Base-by-base conservation (phyloP, 176 grass and related monocot species). In the Juncus effusus region DNA sequence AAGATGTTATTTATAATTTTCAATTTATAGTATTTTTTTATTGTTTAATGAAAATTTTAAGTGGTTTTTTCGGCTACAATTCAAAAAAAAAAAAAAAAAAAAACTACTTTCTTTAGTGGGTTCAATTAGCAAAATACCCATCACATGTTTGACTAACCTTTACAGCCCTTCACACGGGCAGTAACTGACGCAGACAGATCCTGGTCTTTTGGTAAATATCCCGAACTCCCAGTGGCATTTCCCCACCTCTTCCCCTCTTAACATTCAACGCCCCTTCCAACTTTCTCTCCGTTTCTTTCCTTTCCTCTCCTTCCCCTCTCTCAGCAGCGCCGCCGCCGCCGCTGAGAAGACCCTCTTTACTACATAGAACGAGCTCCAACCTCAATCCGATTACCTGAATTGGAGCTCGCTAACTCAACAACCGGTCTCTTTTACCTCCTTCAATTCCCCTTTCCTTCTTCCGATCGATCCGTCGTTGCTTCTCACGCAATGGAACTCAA, bases 371-470 rank as follows among this genome's bases (percentile, higher is more conserved):
- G 37, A 12, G 59, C 40, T 67, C 57, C 13, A 54, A 51, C 60
- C 38, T 38, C 40, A 3, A 36, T 47, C 44, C 38, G 13, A 44
- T 44, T 28, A 36, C 7, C 55, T 10, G 14, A 9, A 16, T 15
- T 49, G 45, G 7, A 14, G 10, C 40, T 13, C 35, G 8, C 67
- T 50, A 60, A 44, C 40, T 15, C 44, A 9, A 0, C 3, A 68
- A 50, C 54, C 14, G 12, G n/a, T 11, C 16, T 16, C 44, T 64
- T 56, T 28, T 3, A 40, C 2, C 10, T 52, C 41, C 4, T 41
- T 59, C 78, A 7, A 74, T 80, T 80, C 62, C 78, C 42, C 70
- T 38, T 42, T 61, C 13, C 19, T 40, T 63, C 13, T 59, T 61
- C 54, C 70, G 70, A 64, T 79, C 61, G 3, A 36, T 12, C 4